Base-by-base conservation (phyloP, 805 yeast genomes). In the Cyberlindnera veronae region DNA sequence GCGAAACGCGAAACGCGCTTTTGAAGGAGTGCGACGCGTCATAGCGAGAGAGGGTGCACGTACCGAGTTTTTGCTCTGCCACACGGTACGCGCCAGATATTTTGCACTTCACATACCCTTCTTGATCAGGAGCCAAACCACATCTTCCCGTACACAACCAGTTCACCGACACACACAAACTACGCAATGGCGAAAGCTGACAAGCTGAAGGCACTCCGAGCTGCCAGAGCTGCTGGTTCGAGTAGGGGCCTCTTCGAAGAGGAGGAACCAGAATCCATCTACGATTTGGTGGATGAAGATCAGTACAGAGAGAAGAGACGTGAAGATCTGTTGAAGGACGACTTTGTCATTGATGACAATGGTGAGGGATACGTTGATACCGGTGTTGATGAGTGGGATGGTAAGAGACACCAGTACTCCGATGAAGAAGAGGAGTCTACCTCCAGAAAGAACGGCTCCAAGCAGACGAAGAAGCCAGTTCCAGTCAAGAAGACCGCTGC, bases 301-400 rank as follows among this genome's bases (percentile, higher is more conserved):
- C 79, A 81, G 27, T 91, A 78, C 62, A 71, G 91, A 50, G 75
- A 75, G 51, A 84, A 79, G 57, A 86, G 85, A 59, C 77, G 95
- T 53, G 78, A 84, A 43, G 86, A 89, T 43, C 69, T 93, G 34
- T 71, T 88, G 61, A 81, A 84, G 46, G 96, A 91, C 55, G 96
- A 91, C 60, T 91, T 91, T 58, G 93, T 91, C 27, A 95, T 88
- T 3, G 96, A 89, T 59, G 98, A 91, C 60, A 80, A 84, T 50
- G 96, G 96, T 22, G 84, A 82, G 49, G 98, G 97, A 0, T 91
- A 91, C 56, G 90, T 88, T 2, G 98, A 93, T 53, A 84, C 84
- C 31, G 99, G 99, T 42, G 85, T 74, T 7, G 95, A 91, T 53
- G 95, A 88, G 44, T 88, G 95, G 90, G 95, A 81, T 44, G 71